Conservation (phyloP, 306 rosid species). For the Quercus aquifolioides region DNA sequence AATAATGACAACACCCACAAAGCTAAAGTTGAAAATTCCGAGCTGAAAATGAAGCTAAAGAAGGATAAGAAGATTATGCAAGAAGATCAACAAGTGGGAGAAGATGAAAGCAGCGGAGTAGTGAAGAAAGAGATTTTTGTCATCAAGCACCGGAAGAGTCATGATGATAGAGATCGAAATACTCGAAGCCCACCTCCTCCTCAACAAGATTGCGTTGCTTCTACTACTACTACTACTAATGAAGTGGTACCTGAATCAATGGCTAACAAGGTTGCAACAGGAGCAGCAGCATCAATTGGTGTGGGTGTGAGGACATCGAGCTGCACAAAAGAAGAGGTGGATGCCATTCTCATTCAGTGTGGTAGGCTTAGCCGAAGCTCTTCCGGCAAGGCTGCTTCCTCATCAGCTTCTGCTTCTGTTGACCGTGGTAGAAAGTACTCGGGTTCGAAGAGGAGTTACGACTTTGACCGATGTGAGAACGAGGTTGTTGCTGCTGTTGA, state of each 20-base stretch:
- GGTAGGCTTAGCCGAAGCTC: conserved; percentile 95
- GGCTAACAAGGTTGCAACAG: conserved; percentile 20
- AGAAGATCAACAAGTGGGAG: conserved; percentile 12
- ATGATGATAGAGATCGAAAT: conserved; percentile 61
- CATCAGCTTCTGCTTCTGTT: conserved; percentile 37
- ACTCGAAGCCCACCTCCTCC: conserved; percentile 20
- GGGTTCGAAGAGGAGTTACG: conserved; percentile 77
- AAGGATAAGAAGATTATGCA: conserved; percentile 17
- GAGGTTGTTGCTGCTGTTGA: conserved; percentile 35
- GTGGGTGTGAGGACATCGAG: conserved; percentile 73
- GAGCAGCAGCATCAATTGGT: not conserved
- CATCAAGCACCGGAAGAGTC: conserved; percentile 82
- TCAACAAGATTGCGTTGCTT: not conserved
- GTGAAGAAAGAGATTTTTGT: conserved; percentile 73
- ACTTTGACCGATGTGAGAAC: conserved; percentile 57
- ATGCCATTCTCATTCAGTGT: conserved; percentile 90
- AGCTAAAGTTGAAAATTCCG: conserved; percentile 16
- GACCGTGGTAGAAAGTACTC: conserved; percentile 69
- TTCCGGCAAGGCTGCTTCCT: conserved; percentile 65
- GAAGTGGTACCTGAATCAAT: not conserved
- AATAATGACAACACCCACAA: conserved; percentile 20
- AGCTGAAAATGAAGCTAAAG: conserved; percentile 21
- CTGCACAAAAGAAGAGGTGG: conserved; percentile 91
- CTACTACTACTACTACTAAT: conserved; percentile 1
- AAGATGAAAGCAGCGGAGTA: conserved; percentile 17